phyloP scores from a whole-genome alignment of 1,284 basidiomycete genomes.

The Irpex sp. region DNA sequence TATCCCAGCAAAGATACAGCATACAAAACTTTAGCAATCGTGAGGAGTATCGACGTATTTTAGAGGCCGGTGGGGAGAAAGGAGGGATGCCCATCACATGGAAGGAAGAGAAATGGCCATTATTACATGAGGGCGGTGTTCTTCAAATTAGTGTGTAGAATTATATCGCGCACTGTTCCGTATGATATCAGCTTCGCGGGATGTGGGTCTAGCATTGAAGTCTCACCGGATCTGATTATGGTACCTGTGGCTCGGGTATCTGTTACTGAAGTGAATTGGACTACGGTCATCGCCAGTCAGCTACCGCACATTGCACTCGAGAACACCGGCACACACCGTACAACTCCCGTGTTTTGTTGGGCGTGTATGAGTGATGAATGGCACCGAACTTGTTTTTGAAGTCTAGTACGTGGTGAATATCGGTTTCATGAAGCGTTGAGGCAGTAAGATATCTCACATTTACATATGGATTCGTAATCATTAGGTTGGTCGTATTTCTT shows the following conservation, averaged over 20 bases:
- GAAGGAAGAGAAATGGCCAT: background rate
- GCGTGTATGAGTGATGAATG: constrained; percentile 61
- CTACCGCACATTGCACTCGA: background rate
- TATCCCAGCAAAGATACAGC: background rate
- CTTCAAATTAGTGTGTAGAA: constrained; percentile 38
- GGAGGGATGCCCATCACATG: background rate
- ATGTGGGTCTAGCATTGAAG: background rate
- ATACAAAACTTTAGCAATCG: background rate
- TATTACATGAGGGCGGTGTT: constrained; percentile 28
- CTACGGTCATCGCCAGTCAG: constrained; percentile 31
- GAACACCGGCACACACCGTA: constrained; percentile 46
- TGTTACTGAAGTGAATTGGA: constrained; percentile 77
- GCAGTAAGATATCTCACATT: constrained; percentile 45
- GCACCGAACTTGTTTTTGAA: constrained; percentile 69
- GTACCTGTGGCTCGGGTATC: constrained; percentile 43
- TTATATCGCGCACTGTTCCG: constrained; percentile 39
- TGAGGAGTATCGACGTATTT: no score
- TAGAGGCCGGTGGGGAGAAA: background rate
- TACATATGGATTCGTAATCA: constrained; percentile 67
- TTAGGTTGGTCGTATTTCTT: constrained; percentile 67
- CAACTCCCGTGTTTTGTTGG: constrained; percentile 65
- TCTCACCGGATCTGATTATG: constrained; percentile 40
- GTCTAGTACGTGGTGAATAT: constrained; percentile 39
- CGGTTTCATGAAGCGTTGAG: background rate
- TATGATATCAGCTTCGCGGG: background rate